Percentiles rank a stretch among this genome's conserved stretches.
Evolutionary conservation across 2,329 filamentous ascomycete genomes (phyloP).

Genomic region (Trichophyton simii): DNA sequence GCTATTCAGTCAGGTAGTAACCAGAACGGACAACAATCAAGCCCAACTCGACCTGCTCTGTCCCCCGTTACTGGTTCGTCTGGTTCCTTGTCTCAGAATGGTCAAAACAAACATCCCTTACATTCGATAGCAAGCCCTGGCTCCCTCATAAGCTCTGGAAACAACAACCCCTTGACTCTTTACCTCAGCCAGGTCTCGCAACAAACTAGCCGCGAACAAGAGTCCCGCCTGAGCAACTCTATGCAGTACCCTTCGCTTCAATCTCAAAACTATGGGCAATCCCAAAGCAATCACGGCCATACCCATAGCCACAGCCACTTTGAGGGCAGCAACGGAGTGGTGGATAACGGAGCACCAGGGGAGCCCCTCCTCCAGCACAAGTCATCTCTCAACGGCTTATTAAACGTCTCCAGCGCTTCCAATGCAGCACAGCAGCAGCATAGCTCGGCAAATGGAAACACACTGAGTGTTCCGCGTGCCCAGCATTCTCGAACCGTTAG

Average conservation of each 20-base stretch:
- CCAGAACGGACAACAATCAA: conserved; percentile 46
- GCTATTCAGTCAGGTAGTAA: conserved; percentile 41
- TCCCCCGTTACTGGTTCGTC: conserved; percentile 44
- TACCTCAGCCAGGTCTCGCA: conserved; percentile 68
- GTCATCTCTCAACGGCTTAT: conserved; percentile 52
- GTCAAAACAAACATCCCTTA: conserved; percentile 44
- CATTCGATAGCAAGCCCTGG: conserved; percentile 49
- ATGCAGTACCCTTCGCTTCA: conserved; percentile 37
- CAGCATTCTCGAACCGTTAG: conserved; percentile 75
- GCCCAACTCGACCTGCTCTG: conserved; percentile 44
- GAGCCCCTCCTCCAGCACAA: conserved; percentile 38
- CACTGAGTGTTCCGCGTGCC: conserved; percentile 41
- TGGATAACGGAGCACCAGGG: conserved; percentile 45
- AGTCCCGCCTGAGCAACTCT: conserved; percentile 33
- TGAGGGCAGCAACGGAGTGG: conserved; percentile 57
- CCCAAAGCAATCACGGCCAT: conserved; percentile 40
- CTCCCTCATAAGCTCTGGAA: conserved; percentile 62
- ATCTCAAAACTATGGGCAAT: conserved; percentile 51
- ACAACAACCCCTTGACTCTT: conserved; percentile 81
- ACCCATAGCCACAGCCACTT: conserved; percentile 55
- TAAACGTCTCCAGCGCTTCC: conserved; percentile 38
- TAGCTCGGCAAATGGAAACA: conserved; percentile 50
- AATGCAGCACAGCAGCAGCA: conserved; percentile 38
- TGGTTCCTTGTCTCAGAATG: conserved; percentile 37
- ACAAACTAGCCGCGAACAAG: conserved; percentile 54